A percentile compares a stretch with the other conserved stretches of the same genome.
phyloP scores from a whole-genome alignment of 495 filamentous ascomycete species.

The Thermochaetoides thermophila region DNA sequence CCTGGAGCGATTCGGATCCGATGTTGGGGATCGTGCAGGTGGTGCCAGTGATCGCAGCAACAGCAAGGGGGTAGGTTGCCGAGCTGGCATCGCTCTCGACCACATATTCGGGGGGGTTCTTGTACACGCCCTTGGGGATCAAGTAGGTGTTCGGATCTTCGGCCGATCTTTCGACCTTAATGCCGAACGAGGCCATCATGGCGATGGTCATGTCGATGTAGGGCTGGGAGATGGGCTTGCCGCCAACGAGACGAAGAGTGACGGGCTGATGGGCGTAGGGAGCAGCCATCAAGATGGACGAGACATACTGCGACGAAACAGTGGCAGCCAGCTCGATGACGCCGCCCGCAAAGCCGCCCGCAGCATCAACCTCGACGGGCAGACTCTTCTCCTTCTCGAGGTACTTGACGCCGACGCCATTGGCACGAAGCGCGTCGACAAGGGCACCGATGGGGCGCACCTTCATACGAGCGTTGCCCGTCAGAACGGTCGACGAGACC shows the following conservation, averaged over 20 bases:
- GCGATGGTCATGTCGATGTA: conserved; percentile 98
- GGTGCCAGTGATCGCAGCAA: conserved; percentile 88
- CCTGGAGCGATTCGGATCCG: conserved; percentile 78
- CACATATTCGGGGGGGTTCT: conserved; percentile 73
- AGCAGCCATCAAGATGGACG: conserved; percentile 89
- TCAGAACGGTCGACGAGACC: conserved; percentile 60
- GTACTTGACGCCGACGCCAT: conserved; percentile 73
- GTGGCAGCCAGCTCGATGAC: conserved; percentile 85
- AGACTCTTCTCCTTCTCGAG: conserved; percentile 66
- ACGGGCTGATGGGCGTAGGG: conserved; percentile 92
- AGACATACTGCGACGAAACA: conserved; percentile 94
- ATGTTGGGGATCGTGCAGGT: conserved; percentile 95
- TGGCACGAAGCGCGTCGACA: conserved; percentile 77
- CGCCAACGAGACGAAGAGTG: conserved; percentile 75
- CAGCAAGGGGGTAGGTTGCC: conserved; percentile 88
- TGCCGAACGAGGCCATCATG: conserved; percentile 93
- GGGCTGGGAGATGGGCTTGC: conserved; percentile 88
- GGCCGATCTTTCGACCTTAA: conserved; percentile 46
- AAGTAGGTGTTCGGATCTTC: conserved; percentile 80
- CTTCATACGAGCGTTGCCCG: conserved; percentile 94
- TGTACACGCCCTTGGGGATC: conserved; percentile 75
- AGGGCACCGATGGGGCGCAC: conserved; percentile 82
- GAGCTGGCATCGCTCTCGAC: conserved; percentile 97
- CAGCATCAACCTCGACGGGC: conserved; percentile 69
- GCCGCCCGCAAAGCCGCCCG: conserved; percentile 77